phyloP scores from a whole-genome alignment of 2,329 filamentous ascomycete genomes.

The Pseudocercospora fuligena region DNA sequence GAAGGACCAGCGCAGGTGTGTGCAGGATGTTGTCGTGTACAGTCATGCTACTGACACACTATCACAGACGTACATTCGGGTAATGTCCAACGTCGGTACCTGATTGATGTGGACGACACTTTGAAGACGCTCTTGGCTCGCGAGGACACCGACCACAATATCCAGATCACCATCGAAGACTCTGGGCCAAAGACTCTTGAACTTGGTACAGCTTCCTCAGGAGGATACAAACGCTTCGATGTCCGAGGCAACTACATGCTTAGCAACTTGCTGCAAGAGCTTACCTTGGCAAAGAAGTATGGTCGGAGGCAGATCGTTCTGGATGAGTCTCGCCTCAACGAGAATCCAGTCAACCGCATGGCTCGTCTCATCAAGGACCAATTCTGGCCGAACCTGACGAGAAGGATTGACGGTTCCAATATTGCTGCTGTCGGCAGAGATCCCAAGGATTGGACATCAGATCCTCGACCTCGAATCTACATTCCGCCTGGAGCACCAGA shows the following conservation, averaged over 20 bases:
- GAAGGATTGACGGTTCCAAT: conserved; percentile 84
- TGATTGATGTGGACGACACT: conserved; percentile 84
- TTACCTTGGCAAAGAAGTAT: conserved; percentile 89
- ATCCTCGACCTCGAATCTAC: conserved; percentile 90
- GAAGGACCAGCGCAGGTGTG: conserved; percentile 42
- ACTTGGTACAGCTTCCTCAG: conserved; percentile 82
- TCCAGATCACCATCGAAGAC: conserved; percentile 98
- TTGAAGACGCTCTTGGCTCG: conserved; percentile 77
- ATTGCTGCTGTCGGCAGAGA: conserved; percentile 86
- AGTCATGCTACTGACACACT: conserved; percentile 5
- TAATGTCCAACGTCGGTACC: conserved; percentile 73
- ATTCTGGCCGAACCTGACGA: conserved; percentile 91
- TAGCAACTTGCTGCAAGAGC: conserved; percentile 92
- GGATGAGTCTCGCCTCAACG: conserved; percentile 87
- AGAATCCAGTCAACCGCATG: conserved; percentile 90
- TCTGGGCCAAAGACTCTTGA: conserved; percentile 88
- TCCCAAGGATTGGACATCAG: conserved; percentile 92
- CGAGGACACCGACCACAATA: conserved; percentile 92
- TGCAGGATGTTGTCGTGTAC: background rate
- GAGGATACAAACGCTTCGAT: conserved; percentile 85
- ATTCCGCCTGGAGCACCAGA: conserved; percentile 82
- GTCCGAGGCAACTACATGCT: conserved; percentile 96
- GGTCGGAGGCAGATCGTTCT: conserved; percentile 88
- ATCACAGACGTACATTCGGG: conserved; percentile 69
- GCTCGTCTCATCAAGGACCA: conserved; percentile 84